Evolutionary conservation across 129 eudicot genomes (phyloP), one percentile per base, ranked within the genome.

Genomic region (Chrysanthemum makinoi): DNA sequence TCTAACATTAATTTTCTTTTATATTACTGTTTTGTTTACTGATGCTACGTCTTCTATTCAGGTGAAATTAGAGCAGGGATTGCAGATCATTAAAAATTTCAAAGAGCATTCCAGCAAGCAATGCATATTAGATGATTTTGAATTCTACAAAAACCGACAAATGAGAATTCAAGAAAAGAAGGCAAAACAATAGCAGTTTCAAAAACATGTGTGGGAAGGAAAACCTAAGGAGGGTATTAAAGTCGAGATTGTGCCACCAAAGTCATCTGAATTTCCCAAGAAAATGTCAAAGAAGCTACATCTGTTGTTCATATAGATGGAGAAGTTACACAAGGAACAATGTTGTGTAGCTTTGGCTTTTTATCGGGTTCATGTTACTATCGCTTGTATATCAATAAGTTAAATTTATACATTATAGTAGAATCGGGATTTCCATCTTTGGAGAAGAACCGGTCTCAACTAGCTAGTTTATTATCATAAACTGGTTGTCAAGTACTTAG

Each of bases 121-220:
- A 51, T 79, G 97, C 66, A 81, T 90, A 57, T 80, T 90, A 50
- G 97, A 87, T 62, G 97, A 90, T 67, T 90, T 90, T 81, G 97
- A 87, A 24, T 90, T 90, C 61, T 90, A 90, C 3, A 95, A 90
- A 79, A 87, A 82, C 10, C 81, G 97, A 7, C 91, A 87, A 78
- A 81, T 19, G 66, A 82, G 82, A 71, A 83, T 90, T 55, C 97
- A 87, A 66, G 95, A 90, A 54, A 90, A 90, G 77, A 90, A 90
- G 64, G 89, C 89, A 20, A 90, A 87, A 62, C 88, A 86, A 39
- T 87, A 80, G 65, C 91, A 81, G 73, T 87, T 57, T 67, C 95
- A 86, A 69, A 88, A 83, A 68, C 96, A 90, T 82, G 90, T 69
- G 11, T 88, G 95, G 95, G 90, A 85, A 78, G 95, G 90, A 43